These are phyloP conservation scores for Rhodocollybia butyracea DNA, from an alignment of 768 basidiomycete genomes.

Conservation along the genomic window DNA sequence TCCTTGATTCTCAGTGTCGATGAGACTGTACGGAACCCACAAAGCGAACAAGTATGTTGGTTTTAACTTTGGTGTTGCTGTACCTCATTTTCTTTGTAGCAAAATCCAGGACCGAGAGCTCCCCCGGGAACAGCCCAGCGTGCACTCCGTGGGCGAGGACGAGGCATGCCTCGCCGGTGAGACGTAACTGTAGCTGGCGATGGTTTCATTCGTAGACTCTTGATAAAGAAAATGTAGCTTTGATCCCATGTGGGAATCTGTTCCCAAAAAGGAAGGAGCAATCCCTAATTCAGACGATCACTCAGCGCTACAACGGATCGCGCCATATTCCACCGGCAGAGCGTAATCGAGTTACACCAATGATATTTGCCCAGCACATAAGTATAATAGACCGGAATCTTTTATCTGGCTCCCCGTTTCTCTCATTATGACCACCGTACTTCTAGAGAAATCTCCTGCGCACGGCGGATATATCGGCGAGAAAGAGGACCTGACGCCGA, in stretches of 20 bases:
- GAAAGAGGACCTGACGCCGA: not conserved
- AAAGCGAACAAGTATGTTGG: constrained; percentile 80
- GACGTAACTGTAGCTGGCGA: constrained; percentile 3
- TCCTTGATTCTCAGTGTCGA: constrained; percentile 95
- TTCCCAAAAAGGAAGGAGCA: not conserved
- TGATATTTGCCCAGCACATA: not conserved
- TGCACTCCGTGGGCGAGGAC: constrained; percentile 82
- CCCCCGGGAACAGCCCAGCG: constrained; percentile 90
- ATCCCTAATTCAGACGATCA: not conserved
- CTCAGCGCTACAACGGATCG: constrained; percentile 5
- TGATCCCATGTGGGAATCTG: not conserved
- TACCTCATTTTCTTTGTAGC: constrained; percentile 38
- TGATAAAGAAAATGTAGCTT: constrained; percentile 1
- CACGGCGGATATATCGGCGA: not conserved
- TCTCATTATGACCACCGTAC: constrained; percentile 17
- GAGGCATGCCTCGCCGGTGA: constrained; percentile 76
- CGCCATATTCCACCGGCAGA: not conserved
- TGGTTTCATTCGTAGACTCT: constrained; percentile 5
- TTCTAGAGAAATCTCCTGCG: not conserved
- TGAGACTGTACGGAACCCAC: constrained; percentile 95
- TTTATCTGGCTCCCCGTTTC: not conserved
- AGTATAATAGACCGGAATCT: not conserved
- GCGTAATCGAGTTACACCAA: constrained; percentile 5
- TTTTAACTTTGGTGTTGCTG: not conserved
- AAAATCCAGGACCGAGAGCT: constrained; percentile 80